These are phyloP conservation scores for Pogostemon cablin DNA, from an alignment of 257 asterid species.

Conservation along the genomic window DNA sequence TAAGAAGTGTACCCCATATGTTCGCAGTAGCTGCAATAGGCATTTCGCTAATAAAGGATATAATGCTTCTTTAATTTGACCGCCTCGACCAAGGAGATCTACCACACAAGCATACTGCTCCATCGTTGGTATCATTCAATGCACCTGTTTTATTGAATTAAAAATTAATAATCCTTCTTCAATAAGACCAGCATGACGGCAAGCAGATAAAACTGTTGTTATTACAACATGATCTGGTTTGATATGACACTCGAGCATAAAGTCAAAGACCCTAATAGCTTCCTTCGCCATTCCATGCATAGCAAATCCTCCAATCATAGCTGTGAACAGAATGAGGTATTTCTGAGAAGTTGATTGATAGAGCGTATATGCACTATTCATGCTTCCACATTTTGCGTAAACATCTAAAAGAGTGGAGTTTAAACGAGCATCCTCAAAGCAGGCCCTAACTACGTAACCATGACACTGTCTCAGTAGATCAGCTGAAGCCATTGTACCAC, in stretches of 20 bases:
- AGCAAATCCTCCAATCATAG: conserved; percentile 89
- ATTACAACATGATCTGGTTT: conserved; percentile 73
- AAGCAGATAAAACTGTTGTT: conserved; percentile 79
- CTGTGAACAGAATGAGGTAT: conserved; percentile 73
- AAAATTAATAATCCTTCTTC: conserved; percentile 68
- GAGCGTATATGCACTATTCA: conserved; percentile 59
- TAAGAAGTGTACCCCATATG: conserved; percentile 76
- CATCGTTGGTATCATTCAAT: conserved; percentile 62
- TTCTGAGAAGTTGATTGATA: conserved; percentile 55
- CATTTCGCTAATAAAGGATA: conserved; percentile 54
- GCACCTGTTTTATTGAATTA: conserved; percentile 51
- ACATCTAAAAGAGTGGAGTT: conserved; percentile 65
- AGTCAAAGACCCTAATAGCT: conserved; percentile 52
- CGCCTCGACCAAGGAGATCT: conserved; percentile 84
- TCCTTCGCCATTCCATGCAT: conserved; percentile 82
- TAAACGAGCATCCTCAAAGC: conserved; percentile 57
- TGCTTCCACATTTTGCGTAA: conserved; percentile 78
- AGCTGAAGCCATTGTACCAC: conserved; percentile 69
- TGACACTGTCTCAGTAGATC: conserved; percentile 77
- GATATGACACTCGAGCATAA: conserved; percentile 62
- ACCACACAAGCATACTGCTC: conserved; percentile 86
- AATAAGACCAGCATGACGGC: conserved; percentile 81
- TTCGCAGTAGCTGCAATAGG: conserved; percentile 62
- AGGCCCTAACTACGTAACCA: conserved; percentile 54
- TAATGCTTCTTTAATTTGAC: conserved; percentile 66